Percentiles rank a stretch among this genome's conserved stretches.
Conservation (phyloP, 768 basidiomycete genomes). For the Phanerochaete sordida region DNA sequence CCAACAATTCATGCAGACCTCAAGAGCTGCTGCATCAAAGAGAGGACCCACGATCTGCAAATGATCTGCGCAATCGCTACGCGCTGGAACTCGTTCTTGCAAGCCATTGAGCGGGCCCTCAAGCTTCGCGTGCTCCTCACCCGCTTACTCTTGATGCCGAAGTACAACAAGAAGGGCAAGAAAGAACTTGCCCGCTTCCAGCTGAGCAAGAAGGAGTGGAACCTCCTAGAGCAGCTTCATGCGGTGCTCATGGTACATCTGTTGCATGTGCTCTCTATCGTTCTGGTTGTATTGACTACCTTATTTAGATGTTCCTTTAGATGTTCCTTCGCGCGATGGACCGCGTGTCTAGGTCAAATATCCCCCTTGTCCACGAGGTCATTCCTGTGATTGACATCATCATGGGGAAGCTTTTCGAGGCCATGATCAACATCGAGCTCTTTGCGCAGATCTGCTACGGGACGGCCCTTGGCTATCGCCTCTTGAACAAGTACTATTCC, state of each 20-base stretch:
- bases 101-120: constrained; percentile 15
- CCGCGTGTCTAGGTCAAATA: constrained; percentile 15
- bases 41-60: background rate
- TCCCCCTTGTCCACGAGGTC: constrained; percentile 25
- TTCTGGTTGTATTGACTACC: background rate
- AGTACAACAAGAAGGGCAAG: constrained; percentile 16
- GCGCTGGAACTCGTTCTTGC: background rate
- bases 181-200: constrained; percentile 9
- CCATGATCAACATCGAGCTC: constrained; percentile 11
- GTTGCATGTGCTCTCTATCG: constrained; percentile 8
- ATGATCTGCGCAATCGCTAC: constrained; percentile 19
- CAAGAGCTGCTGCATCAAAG: background rate
- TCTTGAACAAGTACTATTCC: constrained; percentile 29
- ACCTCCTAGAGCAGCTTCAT: background rate
- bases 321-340: constrained; percentile 23
- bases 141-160: constrained; percentile 12
- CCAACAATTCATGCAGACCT: constrained; percentile 10
- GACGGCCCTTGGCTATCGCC: constrained; percentile 11
- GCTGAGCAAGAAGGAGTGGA: background rate
- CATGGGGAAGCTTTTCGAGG: constrained; percentile 18
- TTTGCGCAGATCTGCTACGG: constrained; percentile 18
- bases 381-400: constrained; percentile 29
- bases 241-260: constrained; percentile 20
- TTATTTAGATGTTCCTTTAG: too few relatives aligned
- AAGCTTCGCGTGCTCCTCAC: constrained; percentile 14